Base-by-base conservation (phyloP, 176 grass and related monocot genomes). In the Musa troglodytarum region DNA sequence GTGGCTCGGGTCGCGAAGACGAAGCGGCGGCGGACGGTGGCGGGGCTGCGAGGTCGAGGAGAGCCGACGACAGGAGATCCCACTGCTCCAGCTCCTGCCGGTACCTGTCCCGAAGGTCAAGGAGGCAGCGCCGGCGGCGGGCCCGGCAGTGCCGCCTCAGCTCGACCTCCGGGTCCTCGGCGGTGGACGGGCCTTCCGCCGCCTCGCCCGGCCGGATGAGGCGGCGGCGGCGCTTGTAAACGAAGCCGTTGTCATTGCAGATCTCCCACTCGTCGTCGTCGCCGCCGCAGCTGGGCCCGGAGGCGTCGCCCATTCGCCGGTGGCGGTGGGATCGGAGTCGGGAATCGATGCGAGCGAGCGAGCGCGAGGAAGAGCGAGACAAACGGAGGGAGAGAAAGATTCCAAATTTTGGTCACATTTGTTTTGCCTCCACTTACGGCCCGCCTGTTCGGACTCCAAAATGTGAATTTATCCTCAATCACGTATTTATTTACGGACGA, bases 201-300 rank as follows among this genome's bases (percentile, higher is more conserved):
- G 49, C 12, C 16, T 65, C 79, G 51, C 0, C 2, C 54, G 66
- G 68, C 9, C 13, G 10, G 19, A 15, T 63, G 75, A 65, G 62
- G 19, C 65, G 80, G 2, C 87, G 69, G 61, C 58, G 84, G 4
- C 83, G 87, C 82, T 87, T 93, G 85, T 77, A 96, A 9, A 96
- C 78, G 54, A 96, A 96, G 3, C 87, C 85, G 1, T 74, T 8
- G 2, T 83, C 83, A 58, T 85, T 84, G 71, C 67, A 78, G 64
- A 92, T 86, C 79, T 90, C 87, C 54, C 63, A 84, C 54, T 78
- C 76, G 69, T 78, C 80, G 69, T 78, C 80, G 19, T 23, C 83
- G 67, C 21, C 25, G 77, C 20, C 75, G 19, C 16, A 76, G 67
- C 21, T 72, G 54, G 67, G 67, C 43, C 15, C 9, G 68, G 68